Evolutionary conservation across 768 basidiomycete genomes (phyloP), one percentile per base, ranked within the genome.

Genomic region (Lactifluus piperatus): DNA sequence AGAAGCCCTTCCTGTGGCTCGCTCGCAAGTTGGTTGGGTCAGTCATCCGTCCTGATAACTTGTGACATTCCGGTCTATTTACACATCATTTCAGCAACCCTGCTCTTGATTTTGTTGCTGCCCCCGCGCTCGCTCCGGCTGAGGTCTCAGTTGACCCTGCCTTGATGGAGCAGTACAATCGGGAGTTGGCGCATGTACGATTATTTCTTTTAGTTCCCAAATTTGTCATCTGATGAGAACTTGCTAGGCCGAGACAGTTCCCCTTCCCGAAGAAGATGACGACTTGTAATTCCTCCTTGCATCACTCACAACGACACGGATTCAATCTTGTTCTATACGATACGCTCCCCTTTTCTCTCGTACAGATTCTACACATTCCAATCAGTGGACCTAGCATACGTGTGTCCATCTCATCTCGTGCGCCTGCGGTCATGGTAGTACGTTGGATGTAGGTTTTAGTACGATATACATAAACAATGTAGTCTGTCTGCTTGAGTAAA

Each of bases 1-100:
- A 99, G 77, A 97, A 97, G 74, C 97, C 97, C 51, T 98, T 99
- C 91, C 82, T 99, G 64, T 98, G 97, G 97, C 81, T 98, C 72
- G 94, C 92, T 59, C 84, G 93, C 78, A 99, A 98, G 78, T 81
- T 99, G 63, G 94, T 95, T 64, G 95, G 94, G 92, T 93, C 68
- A 62, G 90, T 79, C 6, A 39, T 22, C 32, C 14, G 7, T 18
- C 37, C 13, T 24, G 18, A 34, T 36, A 1, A 4, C 16, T 29
- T 26, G 4, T 10, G 18, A 30, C 27, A 26, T 30, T 22, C 27
- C 32, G 36, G 13, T 5, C 56, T 6, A 58, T 43, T 47, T 9
- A 52, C 14, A 30, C 30, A 29, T 2, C 24, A 50, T 16, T 56
- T 2, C 66, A 95, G 94, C 52, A 97, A 95, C 76, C 76, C 85